Evolutionary conservation across 2,329 filamentous ascomycete genomes (phyloP), one percentile per base, ranked within the genome.

Genomic region (Cercospora citrullina): DNA sequence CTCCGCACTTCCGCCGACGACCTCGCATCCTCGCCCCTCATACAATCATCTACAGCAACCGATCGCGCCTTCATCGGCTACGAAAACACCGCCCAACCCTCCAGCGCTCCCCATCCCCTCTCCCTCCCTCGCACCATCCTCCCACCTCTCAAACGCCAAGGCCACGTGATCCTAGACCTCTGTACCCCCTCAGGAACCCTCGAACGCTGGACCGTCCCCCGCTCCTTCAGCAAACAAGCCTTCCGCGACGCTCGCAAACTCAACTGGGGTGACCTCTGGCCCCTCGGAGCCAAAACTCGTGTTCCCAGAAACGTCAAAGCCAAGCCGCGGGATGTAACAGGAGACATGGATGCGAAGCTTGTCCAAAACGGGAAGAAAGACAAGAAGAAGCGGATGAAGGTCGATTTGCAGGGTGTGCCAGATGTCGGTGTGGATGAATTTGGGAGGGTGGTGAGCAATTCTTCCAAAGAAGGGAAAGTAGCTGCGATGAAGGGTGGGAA

Each of bases 211-310:
- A 95, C 91, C 0, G 90, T 99, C 0, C 92, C 94, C 1, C 89
- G 89, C 73, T 93, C 89, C 68, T 95, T 90, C 80, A 90, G 90
- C 78, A 89, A 87, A 74, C 88, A 91, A 74, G 93, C 93, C 0
- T 98, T 94, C 81, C 92, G 91, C 74, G 95, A 98, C 77, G 95
- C 95, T 39, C 89, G 95, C 69, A 99, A 99, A 81, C 87, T 90
- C 0, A 83, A 82, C 63, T 98, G 94, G 95, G 95, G 95, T 45
- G 95, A 98, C 78, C 84, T 98, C 9, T 99, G 95, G 95, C 93
- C 94, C 0, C 84, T 98, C 0, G 95, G 95, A 0, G 94, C 94
- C 23, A 98, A 98, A 84, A 96, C 93, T 0, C 86, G 93, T 12
- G 86, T 91, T 4, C 76, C 80, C 2, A 83, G 91, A 58, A 83